Evolutionary conservation across 129 eudicot species (phyloP).

Genomic region (Saposhnikovia divaricata): DNA sequence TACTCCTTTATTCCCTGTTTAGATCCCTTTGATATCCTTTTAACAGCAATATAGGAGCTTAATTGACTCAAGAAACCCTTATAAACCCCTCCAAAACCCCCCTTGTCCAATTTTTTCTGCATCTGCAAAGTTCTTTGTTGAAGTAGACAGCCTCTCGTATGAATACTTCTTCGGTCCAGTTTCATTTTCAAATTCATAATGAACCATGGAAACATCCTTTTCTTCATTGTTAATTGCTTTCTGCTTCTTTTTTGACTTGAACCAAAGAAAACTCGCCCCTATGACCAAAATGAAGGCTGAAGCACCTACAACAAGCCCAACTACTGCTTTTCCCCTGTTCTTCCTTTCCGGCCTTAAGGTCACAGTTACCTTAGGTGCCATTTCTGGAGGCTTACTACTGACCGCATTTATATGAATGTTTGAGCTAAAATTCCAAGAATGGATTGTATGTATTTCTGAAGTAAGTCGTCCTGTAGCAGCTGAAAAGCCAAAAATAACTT

Average conservation of each 20-base stretch:
- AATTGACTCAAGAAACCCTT: conserved; percentile 15
- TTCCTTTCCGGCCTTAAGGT: neutral
- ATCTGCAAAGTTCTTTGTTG: conserved; percentile 28
- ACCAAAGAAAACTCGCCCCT: neutral
- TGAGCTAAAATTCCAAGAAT: conserved; percentile 29
- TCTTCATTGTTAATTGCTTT: neutral
- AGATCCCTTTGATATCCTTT: conserved; percentile 15
- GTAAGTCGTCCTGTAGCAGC: conserved; percentile 12
- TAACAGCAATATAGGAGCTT: conserved; percentile 15
- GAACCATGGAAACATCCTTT: neutral
- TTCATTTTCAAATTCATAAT: conserved; percentile 21
- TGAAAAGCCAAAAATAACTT: conserved; percentile 26
- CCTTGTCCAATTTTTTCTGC: conserved; percentile 25
- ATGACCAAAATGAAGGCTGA: neutral
- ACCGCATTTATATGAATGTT: neutral
- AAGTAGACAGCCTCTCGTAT: conserved; percentile 16
- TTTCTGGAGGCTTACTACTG: neutral
- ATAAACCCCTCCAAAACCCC: conserved; percentile 20
- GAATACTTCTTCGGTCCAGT: conserved; percentile 28
- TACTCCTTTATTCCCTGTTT: conserved; percentile 31
- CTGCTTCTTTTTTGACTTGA: conserved; percentile 12
- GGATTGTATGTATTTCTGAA: conserved; percentile 6
- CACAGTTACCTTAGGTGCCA: neutral
- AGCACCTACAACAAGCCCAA: conserved; percentile 8
- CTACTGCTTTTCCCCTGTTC: neutral